Evolutionary conservation across 768 basidiomycete genomes (phyloP).

Genomic region (Hygrocybe punicea): DNA sequence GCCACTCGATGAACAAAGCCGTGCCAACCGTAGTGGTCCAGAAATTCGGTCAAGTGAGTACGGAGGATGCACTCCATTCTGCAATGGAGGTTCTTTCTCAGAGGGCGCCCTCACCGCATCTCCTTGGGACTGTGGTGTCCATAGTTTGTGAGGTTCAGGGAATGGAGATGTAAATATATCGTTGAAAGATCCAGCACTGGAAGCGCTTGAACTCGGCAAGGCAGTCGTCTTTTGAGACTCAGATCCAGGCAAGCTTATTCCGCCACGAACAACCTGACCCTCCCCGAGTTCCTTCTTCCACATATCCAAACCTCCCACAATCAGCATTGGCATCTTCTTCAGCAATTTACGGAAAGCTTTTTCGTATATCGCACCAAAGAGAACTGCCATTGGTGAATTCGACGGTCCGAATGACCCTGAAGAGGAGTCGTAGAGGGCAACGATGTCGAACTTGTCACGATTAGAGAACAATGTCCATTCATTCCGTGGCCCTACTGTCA

Average conservation of each 20-base stretch:
- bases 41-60: background rate
- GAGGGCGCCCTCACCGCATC: background rate
- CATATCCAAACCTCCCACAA: conserved; percentile 79
- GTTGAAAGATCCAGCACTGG: background rate
- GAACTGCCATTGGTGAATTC: conserved; percentile 49
- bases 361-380: conserved; percentile 70
- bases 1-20: background rate
- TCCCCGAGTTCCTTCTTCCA: conserved; percentile 66
- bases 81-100: background rate
- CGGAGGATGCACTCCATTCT: background rate
- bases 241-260: background rate
- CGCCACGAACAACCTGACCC: conserved; percentile 9
- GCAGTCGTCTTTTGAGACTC: background rate
- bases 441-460: conserved; percentile 83
- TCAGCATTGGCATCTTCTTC: conserved; percentile 72
- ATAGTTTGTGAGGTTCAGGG: conserved; percentile 2
- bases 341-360: conserved; percentile 68
- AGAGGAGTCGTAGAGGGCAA: conserved; percentile 77
- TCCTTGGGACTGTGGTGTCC: background rate
- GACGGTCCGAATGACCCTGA: conserved; percentile 45
- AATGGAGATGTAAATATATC: background rate
- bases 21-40: background rate
- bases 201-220: background rate
- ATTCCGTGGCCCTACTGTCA: conserved; percentile 63
- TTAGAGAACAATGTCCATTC: conserved; percentile 77